Conservation (phyloP, 495 filamentous ascomycete genomes). For the Xylaria grammica region DNA sequence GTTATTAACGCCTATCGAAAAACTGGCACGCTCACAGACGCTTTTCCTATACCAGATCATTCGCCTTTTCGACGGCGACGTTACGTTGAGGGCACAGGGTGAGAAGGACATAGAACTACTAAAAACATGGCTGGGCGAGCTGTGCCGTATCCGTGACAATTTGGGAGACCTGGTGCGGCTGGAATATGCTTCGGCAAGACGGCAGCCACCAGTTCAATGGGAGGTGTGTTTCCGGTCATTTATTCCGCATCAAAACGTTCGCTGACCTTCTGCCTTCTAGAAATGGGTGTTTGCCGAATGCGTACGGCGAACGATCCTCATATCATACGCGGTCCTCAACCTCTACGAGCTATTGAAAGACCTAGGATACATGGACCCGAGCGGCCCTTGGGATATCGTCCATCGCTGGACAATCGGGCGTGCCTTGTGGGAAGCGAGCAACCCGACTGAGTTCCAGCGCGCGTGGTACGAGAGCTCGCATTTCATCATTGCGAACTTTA, state of each 20-base stretch:
- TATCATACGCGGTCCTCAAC: constrained; percentile 32
- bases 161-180: constrained; percentile 20
- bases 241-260: not conserved
- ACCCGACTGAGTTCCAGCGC: constrained; percentile 33
- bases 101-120: constrained; percentile 37
- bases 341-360: constrained; percentile 32
- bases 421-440: constrained; percentile 36
- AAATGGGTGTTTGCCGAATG: constrained; percentile 43
- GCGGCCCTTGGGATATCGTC: constrained; percentile 26
- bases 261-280: constrained; percentile 18
- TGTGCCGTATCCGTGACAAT: constrained; percentile 37
- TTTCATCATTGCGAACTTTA: constrained; percentile 33
- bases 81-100: constrained; percentile 32
- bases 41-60: constrained; percentile 40
- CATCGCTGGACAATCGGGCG: constrained; percentile 40
- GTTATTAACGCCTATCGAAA: constrained; percentile 30
- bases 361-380: constrained; percentile 15
- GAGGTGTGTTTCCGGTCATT: constrained; percentile 24
- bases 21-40: constrained; percentile 39
- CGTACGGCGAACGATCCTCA: constrained; percentile 36
- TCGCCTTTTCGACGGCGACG: constrained; percentile 42
- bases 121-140: constrained; percentile 31
- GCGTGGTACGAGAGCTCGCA: constrained; percentile 32
- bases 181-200: not conserved
- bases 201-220: constrained; percentile 28